A percentile compares a stretch with the other conserved stretches of the same genome.
These are phyloP conservation scores for Oryza officinalis DNA, from an alignment of 176 grass and related monocot species.

Conservation along the genomic window DNA sequence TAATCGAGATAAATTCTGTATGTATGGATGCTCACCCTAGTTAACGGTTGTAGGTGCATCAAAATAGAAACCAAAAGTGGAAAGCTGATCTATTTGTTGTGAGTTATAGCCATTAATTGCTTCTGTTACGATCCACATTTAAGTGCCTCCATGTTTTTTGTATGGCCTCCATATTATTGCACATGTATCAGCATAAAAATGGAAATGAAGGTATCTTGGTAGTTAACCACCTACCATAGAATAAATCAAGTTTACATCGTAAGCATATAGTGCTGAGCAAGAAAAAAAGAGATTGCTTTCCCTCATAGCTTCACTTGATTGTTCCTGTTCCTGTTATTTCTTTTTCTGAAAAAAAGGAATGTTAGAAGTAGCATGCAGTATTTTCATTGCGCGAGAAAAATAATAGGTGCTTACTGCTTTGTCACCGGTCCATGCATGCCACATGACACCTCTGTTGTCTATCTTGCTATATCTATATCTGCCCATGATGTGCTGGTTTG, in stretches of 20 bases:
- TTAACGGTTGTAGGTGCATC: neutral
- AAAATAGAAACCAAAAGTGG: neutral
- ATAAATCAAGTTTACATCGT: neutral
- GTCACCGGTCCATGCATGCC: neutral
- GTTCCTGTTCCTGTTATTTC: neutral
- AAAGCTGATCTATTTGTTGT: neutral
- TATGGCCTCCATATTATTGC: neutral
- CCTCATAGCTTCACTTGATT: neutral
- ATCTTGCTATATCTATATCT: constrained; percentile 4
- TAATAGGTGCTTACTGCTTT: neutral
- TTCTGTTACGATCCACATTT: neutral
- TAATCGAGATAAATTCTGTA: neutral
- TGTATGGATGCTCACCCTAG: neutral
- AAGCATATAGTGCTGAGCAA: neutral
- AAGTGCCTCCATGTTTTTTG: neutral
- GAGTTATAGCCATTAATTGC: neutral
- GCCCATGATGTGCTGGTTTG: neutral
- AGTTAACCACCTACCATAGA: constrained; percentile 1
- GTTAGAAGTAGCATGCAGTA: neutral
- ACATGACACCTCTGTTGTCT: constrained; percentile 19
- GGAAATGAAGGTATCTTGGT: neutral
- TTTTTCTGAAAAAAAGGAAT: neutral
- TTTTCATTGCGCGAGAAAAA: neutral
- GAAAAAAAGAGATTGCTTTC: neutral
- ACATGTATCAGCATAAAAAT: neutral